Evolutionary conservation across 495 filamentous ascomycete genomes (phyloP).

Genomic region (Parathielavia hyrcaniae): DNA sequence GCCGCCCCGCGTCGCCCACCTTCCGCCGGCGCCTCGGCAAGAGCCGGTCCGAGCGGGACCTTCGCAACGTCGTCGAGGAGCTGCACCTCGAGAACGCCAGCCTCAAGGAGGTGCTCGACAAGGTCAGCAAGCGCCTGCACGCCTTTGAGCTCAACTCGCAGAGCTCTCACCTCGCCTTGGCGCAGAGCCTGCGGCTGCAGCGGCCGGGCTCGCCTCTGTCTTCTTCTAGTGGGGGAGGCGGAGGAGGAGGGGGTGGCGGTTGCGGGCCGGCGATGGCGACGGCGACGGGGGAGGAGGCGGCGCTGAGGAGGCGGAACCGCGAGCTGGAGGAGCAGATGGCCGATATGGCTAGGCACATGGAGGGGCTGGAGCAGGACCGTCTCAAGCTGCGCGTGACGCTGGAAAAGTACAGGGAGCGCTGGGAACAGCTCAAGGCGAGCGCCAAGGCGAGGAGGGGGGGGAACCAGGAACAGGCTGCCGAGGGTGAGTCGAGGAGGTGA

Average conservation of each 20-base stretch:
- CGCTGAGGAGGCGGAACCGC: slow-evolving; percentile 39
- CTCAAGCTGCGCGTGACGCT: slow-evolving; percentile 62
- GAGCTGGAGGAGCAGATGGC: slow-evolving; percentile 56
- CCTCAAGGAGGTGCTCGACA: slow-evolving; percentile 67
- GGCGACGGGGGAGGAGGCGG: slow-evolving; percentile 28
- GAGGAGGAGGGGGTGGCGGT: too few species aligned
- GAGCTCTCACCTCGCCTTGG: slow-evolving; percentile 69
- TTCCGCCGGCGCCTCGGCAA: slow-evolving; percentile 29
- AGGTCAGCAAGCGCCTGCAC: slow-evolving; percentile 67
- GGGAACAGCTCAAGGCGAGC: slow-evolving; percentile 79
- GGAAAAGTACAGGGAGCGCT: slow-evolving; percentile 65
- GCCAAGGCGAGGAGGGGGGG: slow-evolving; percentile 62
- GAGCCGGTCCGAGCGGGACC: slow-evolving; percentile 32
- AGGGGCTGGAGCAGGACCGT: slow-evolving; percentile 56
- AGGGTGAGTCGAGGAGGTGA: slow-evolving; percentile 16
- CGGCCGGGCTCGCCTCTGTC: slow-evolving; percentile 41
- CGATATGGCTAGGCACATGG: slow-evolving; percentile 48
- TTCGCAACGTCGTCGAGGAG: slow-evolving; percentile 66
- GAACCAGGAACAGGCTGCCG: slow-evolving; percentile 27
- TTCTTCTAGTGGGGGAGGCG: slow-evolving; percentile 25
- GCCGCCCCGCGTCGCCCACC: slow-evolving; percentile 6
- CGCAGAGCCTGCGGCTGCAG: slow-evolving; percentile 69
- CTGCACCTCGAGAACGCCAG: slow-evolving; percentile 73
- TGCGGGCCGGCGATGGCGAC: slow-evolving; percentile 25
- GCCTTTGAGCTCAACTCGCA: slow-evolving; percentile 84